Evolutionary conservation across 345 rosid species (phyloP), one percentile per base, ranked within the genome.

Genomic region (Gossypium ekmanianum): DNA sequence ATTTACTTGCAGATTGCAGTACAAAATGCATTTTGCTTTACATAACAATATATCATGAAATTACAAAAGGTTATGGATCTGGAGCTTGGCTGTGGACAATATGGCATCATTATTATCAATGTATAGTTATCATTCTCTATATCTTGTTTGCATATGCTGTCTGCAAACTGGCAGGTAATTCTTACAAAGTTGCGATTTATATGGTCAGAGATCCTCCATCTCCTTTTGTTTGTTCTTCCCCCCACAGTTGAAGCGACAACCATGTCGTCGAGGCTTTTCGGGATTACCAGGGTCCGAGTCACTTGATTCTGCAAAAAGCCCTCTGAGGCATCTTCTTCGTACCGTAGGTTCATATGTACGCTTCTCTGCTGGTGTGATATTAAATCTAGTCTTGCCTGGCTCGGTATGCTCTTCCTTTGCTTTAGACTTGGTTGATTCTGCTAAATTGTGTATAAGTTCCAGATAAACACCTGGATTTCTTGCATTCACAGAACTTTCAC

Each of bases 281-380:
- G 95, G 92, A 82, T 91, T 86, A 55, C 84, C 89, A 6, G 83
- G 81, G 18, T 84, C 97, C 0, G 94, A 84, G 73, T 92, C 90
- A 55, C 96, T 90, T 27, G 97, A 69, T 86, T 92, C 99, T 65
- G 89, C 63, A 59, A 91, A 79, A 71, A 91, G 86, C 62, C 94
- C 99, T 85, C 96, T 81, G 27, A 92, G 87, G 85, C 97, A 86
- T 75, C 92, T 79, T 74, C 97, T 82, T 81, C 88, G 84, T 57
- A 91, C 74, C 18, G 79, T 84, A 18, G 97, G 92, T 68, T 85
- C 87, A 77, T 86, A 74, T 67, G 73, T 86, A 17, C 78, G 86
- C 83, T 83, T 91, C 83, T 87, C 82, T 5, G 89, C 83, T 0
- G 82, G 84, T 50, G 85, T 80, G 75, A 80, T 45, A 22, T 73